Evolutionary conservation across 176 grass and related monocot genomes (phyloP), one percentile per base, ranked within the genome.

Genomic region (Areca catechu): DNA sequence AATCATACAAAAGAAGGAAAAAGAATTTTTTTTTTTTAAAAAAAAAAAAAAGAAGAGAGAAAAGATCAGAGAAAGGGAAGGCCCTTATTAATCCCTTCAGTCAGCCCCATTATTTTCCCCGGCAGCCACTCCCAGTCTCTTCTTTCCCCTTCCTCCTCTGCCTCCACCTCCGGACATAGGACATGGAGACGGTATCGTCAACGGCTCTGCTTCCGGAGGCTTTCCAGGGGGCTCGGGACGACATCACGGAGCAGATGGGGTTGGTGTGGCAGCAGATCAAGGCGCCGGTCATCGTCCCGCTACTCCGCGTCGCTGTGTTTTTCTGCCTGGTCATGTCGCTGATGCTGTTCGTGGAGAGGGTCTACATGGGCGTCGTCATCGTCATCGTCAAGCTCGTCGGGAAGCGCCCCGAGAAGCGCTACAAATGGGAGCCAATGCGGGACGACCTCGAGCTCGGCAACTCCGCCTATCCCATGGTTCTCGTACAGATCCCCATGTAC

Each of bases 221-320:
- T 34, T 20, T 62, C 30, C 29, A 48, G 29, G 29, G 34, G 9
- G 34, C 34, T 37, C 18, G 60, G n/a, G 60, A 43, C 14, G 56
- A 58, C 56, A 5, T 29, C 15, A 58, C 16, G 48, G 21, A 64
- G 34, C 34, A 37, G 48, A n/a, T 64, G 62, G 47, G 62, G 21
- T 15, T 50, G 47, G 62, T 50, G 15, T 64, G 62, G 62, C 20
- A 64, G 62, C 62, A 64, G 62, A 49, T 64, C 17, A 64, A 64
- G 47, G 62, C 62, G 48, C 62, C 62, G 62, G 62, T 64, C 48
- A 64, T 64, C 48, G 62, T 64, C n/a, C 62, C 62, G 2, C 62
- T 64, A 48, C 48, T 64, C 21, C 62, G 20, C 28, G 5, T 64
- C 3, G 21, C 62, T 15, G 62, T 64, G 21, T 51, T 48, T 19